Conservation (phyloP, 345 rosid species). For the Euphorbia lathyris region DNA sequence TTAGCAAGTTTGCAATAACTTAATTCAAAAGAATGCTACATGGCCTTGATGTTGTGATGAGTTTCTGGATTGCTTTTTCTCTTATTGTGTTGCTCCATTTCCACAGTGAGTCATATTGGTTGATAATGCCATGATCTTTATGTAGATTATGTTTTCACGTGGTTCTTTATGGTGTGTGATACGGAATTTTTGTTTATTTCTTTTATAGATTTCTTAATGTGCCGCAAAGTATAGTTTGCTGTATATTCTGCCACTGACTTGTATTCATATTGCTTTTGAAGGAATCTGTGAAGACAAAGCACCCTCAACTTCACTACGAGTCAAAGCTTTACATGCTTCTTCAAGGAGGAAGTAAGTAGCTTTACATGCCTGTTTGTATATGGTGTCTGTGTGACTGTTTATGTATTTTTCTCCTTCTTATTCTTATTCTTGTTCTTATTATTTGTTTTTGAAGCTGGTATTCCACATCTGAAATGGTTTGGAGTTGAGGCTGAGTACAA, state of each 20-base stretch:
- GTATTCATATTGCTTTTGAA: constrained; percentile 17
- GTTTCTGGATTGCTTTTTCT: background rate
- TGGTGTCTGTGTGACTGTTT: background rate
- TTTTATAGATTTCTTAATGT: background rate
- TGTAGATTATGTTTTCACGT: background rate
- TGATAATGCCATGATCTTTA: background rate
- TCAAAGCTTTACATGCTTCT: constrained; percentile 80
- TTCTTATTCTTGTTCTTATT: constrained; percentile 3
- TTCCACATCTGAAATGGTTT: constrained; percentile 79
- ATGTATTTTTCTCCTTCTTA: background rate
- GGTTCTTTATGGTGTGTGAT: background rate
- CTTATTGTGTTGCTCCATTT: background rate
- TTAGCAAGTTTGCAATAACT: background rate
- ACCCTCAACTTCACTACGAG: constrained; percentile 86
- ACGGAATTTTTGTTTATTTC: background rate
- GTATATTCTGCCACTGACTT: background rate
- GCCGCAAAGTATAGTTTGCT: background rate
- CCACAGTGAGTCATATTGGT: background rate
- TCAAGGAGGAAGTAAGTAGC: constrained; percentile 80
- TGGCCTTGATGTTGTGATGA: background rate
- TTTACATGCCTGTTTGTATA: background rate
- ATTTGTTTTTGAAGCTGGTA: constrained; percentile 48
- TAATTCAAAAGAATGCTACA: background rate
- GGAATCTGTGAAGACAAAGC: constrained; percentile 83
- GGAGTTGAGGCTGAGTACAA: constrained; percentile 82